Percentiles rank a stretch among this genome's conserved stretches.
These are phyloP conservation scores for Lycium ferocissimum DNA, from an alignment of 257 asterid species.

Conservation along the genomic window DNA sequence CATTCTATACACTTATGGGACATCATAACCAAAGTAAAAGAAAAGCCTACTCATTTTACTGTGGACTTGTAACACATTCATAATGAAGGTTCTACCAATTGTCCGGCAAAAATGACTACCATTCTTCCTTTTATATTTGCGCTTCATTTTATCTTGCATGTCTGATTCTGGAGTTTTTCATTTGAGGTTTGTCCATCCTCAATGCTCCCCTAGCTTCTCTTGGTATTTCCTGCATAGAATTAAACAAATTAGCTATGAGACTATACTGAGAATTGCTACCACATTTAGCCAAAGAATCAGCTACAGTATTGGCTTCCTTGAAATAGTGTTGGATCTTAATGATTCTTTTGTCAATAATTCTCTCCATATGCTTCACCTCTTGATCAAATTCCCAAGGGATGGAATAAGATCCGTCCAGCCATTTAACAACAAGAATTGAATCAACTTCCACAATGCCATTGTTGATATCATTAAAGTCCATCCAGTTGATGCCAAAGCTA, in stretches of 20 bases:
- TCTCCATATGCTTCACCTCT: not conserved
- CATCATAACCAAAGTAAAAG: too few species aligned
- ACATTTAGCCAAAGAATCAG: not conserved
- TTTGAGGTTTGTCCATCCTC: too few species aligned
- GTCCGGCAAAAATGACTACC: too few species aligned
- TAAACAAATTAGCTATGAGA: not conserved
- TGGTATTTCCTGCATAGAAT: not conserved
- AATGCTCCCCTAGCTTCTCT: not conserved
- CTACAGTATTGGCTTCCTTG: not conserved
- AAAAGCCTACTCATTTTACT: too few species aligned
- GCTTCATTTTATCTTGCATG: too few species aligned
- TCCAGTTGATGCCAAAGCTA: not conserved
- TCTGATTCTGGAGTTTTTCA: too few species aligned
- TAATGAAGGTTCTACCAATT: too few species aligned
- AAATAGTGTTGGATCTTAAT: not conserved
- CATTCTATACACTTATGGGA: too few species aligned
- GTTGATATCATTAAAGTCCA: not conserved
- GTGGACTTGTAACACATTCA: too few species aligned
- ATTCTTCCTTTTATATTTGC: too few species aligned
- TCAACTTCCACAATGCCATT: not conserved
- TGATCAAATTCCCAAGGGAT: not conserved
- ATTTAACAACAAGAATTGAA: not conserved
- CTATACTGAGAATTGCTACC: not conserved
- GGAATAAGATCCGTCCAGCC: not conserved
- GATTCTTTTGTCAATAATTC: not conserved